Evolutionary conservation across 208 protist genomes (phyloP).

Genomic region (Entamoeba histolytica): DNA sequence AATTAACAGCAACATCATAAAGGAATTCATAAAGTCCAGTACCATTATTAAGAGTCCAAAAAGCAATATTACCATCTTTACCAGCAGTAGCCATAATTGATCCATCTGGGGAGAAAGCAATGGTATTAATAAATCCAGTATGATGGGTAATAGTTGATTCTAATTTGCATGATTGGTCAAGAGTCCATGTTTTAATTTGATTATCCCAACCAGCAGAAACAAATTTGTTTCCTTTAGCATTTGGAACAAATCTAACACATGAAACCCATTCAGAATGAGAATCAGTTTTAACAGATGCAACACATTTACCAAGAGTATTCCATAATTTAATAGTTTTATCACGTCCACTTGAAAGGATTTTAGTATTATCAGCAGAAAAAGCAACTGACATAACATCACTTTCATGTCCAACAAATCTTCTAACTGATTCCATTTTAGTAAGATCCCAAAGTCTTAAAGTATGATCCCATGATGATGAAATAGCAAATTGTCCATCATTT

Average conservation of each 20-base stretch:
- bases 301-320: constrained; percentile 94
- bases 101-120: constrained; percentile 91
- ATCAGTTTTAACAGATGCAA: constrained; percentile 61
- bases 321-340: constrained; percentile 87
- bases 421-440: constrained; percentile 58
- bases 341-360: constrained; percentile 89
- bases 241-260: constrained; percentile 78
- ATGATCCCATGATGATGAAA: constrained; percentile 90
- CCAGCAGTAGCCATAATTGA: constrained; percentile 93
- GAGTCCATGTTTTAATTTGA: constrained; percentile 56
- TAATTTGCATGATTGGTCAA: background rate
- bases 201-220: constrained; percentile 67
- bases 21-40: constrained; percentile 17
- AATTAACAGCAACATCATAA: background rate
- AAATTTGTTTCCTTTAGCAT: constrained; percentile 51
- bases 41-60: constrained; percentile 87
- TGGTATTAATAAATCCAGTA: constrained; percentile 82
- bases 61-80: constrained; percentile 79
- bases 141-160: constrained; percentile 63
- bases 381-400: constrained; percentile 66
- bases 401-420: constrained; percentile 80
- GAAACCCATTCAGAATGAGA: constrained; percentile 89
- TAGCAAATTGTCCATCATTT: constrained; percentile 78
- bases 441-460: constrained; percentile 95
- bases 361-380: constrained; percentile 70